phyloP scores from a whole-genome alignment of 2,329 filamentous ascomycete genomes.

The Monilinia fructicola region DNA sequence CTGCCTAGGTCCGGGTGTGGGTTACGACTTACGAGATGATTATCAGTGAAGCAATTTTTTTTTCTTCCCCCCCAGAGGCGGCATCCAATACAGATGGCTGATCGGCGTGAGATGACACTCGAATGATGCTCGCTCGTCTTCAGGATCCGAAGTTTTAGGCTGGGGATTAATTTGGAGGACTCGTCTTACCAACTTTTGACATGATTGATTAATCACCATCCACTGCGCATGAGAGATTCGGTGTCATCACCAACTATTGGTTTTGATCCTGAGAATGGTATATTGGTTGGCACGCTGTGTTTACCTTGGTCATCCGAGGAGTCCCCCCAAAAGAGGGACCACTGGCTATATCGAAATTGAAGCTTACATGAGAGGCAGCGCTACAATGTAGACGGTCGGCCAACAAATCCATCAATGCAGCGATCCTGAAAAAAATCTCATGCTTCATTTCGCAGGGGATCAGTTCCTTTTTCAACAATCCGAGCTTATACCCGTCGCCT shows the following conservation, averaged over 20 bases:
- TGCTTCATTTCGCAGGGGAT: slow-evolving; percentile 16
- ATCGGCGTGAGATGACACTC: slow-evolving; percentile 2
- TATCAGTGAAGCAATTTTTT: neutral
- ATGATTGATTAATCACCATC: too few species aligned
- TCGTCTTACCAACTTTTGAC: too few species aligned
- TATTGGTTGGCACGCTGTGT: neutral
- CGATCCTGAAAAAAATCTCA: slow-evolving; percentile 7
- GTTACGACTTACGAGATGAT: neutral
- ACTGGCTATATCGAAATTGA: slow-evolving; percentile 15
- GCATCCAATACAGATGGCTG: slow-evolving; percentile 3
- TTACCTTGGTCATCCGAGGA: slow-evolving; percentile 1
- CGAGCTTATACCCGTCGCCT: slow-evolving; percentile 15
- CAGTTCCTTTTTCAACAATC: slow-evolving; percentile 18
- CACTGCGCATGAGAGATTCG: neutral
- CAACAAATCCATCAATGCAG: slow-evolving; percentile 1
- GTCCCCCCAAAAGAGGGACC: neutral
- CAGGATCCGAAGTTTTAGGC: neutral
- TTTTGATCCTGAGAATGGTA: neutral
- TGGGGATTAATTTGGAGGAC: neutral
- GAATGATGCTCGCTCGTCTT: slow-evolving; percentile 13
- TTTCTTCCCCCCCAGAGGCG: neutral
- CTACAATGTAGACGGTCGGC: neutral
- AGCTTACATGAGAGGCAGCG: slow-evolving; percentile 13
- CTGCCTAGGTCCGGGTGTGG: neutral
- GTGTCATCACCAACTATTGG: slow-evolving; percentile 1